Percentiles rank a stretch among this genome's conserved stretches.
Evolutionary conservation across 306 rosid genomes (phyloP).

Genomic region (Sphenostylis stenocarpa): DNA sequence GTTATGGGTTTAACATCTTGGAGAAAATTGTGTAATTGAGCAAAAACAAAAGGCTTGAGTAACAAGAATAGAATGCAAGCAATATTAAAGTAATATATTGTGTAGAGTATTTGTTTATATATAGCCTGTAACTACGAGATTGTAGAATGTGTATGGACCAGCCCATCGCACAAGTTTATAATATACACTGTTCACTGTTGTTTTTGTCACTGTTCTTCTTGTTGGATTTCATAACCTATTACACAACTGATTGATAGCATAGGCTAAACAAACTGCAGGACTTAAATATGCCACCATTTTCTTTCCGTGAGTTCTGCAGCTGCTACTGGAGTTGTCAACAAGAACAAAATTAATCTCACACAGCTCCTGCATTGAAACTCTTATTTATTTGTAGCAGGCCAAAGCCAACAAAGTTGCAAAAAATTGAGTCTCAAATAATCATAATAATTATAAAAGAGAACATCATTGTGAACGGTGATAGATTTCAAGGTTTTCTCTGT

Average conservation of each 20-base stretch:
- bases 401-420: background rate
- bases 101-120: slow-evolving; percentile 2
- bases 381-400: slow-evolving; percentile 18
- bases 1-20: background rate
- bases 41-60: background rate
- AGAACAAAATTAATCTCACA: slow-evolving; percentile 37
- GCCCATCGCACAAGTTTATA: background rate
- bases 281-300: slow-evolving; percentile 8
- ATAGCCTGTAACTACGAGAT: background rate
- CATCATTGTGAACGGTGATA: background rate
- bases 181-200: slow-evolving; percentile 32
- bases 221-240: slow-evolving; percentile 5
- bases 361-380: slow-evolving; percentile 43
- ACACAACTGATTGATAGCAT: background rate
- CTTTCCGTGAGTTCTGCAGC: background rate
- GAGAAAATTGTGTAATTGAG: background rate
- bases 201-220: slow-evolving; percentile 13
- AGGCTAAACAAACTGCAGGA: slow-evolving; percentile 6
- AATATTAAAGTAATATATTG: slow-evolving; percentile 9
- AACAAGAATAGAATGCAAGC: background rate
- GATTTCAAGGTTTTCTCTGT: background rate
- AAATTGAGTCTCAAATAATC: background rate
- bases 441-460: background rate
- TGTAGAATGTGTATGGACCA: slow-evolving; percentile 8
- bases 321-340: slow-evolving; percentile 13